These are phyloP conservation scores for Diddensiella santjacobensis DNA, from an alignment of 805 yeast genomes.

Conservation along the genomic window DNA sequence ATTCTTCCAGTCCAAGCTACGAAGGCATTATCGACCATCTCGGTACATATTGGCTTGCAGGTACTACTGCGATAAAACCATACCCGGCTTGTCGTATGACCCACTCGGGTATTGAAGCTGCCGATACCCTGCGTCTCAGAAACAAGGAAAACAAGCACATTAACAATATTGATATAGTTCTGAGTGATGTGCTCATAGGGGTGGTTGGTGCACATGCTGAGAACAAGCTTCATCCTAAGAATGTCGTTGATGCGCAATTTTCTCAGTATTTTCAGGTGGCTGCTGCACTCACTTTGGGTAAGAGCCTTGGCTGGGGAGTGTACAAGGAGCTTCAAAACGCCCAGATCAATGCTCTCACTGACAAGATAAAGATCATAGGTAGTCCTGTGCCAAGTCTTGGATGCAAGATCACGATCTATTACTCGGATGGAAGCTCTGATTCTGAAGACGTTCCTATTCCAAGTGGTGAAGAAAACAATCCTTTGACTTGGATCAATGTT, in stretches of 20 bases:
- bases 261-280: background rate
- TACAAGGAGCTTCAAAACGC: background rate
- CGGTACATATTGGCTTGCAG: background rate
- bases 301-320: background rate
- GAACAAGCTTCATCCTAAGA: background rate
- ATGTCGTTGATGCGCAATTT: background rate
- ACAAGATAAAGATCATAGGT: background rate
- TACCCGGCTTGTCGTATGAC: background rate
- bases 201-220: background rate
- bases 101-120: background rate
- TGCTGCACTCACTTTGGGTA: background rate
- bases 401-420: background rate
- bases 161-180: background rate
- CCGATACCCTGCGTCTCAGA: background rate
- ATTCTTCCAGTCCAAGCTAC: background rate
- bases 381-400: background rate
- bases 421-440: background rate
- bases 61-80: background rate
- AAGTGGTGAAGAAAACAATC: background rate
- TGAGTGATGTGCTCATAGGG: background rate
- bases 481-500: background rate
- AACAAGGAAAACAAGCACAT: background rate
- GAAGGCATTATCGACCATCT: background rate
- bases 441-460: background rate
- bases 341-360: background rate